Evolutionary conservation across 208 protist species (phyloP).

Genomic region (Trypanosoma mega): DNA sequence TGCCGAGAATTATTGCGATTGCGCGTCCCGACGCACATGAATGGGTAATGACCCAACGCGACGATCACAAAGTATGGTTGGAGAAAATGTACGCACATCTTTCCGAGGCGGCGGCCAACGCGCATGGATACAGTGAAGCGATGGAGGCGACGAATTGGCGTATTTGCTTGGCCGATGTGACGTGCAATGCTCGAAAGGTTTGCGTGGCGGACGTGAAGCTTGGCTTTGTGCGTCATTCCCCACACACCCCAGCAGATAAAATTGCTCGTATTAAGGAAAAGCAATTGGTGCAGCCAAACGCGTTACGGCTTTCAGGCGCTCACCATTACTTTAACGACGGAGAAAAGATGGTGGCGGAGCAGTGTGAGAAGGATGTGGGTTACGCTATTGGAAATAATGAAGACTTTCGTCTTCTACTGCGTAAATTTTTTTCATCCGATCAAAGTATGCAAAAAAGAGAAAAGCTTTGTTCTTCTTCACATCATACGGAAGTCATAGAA

Average conservation of each 20-base stretch:
- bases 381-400: conserved; percentile 34
- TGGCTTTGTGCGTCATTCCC: conserved; percentile 67
- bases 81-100: conserved; percentile 32
- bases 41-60: conserved; percentile 40
- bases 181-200: conserved; percentile 32
- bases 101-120: neutral
- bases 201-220: conserved; percentile 82
- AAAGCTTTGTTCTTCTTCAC: neutral
- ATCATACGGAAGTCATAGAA: conserved; percentile 4
- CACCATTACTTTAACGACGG: conserved; percentile 31
- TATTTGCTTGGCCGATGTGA: conserved; percentile 63
- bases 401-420: conserved; percentile 34
- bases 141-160: conserved; percentile 36
- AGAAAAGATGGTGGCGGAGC: conserved; percentile 18
- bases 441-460: conserved; percentile 7
- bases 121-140: conserved; percentile 7
- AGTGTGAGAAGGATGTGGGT: conserved; percentile 44
- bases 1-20: conserved; percentile 22
- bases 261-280: conserved; percentile 45
- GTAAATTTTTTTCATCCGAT: conserved; percentile 41
- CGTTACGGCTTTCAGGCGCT: conserved; percentile 59
- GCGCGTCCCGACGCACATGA: no score
- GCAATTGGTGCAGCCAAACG: conserved; percentile 40
- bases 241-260: conserved; percentile 57
- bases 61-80: conserved; percentile 28